phyloP scores from a whole-genome alignment of 805 yeast genomes.

The Allodekkera sacchari region DNA sequence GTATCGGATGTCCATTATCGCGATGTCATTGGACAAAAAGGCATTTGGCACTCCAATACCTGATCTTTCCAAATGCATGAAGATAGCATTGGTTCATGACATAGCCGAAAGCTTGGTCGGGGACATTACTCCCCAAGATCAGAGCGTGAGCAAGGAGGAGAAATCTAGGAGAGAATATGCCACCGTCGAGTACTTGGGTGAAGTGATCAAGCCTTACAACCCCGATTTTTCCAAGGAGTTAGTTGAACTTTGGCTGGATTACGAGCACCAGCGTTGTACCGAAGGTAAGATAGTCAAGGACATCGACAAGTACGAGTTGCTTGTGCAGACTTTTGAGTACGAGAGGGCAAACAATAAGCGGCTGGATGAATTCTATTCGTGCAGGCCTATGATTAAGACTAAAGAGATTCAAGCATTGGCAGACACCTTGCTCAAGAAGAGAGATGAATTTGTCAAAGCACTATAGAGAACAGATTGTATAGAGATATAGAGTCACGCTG shows the following conservation, averaged over 20 bases:
- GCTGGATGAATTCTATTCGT: constrained; percentile 61
- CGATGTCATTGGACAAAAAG: constrained; percentile 51
- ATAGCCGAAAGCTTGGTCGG: constrained; percentile 93
- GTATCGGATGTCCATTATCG: constrained; percentile 85
- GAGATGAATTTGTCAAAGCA: constrained; percentile 32
- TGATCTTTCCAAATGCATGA: constrained; percentile 62
- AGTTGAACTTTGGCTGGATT: constrained; percentile 72
- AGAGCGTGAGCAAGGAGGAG: constrained; percentile 58
- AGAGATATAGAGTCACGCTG: too few relatives aligned
- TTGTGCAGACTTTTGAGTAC: constrained; percentile 76
- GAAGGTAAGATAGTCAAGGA: constrained; percentile 93
- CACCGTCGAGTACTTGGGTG: constrained; percentile 60
- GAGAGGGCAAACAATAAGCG: constrained; percentile 58
- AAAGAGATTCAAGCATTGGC: constrained; percentile 64
- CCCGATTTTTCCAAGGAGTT: constrained; percentile 54
- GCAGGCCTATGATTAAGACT: constrained; percentile 57
- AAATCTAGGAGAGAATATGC: constrained; percentile 75
- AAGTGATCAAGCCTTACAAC: constrained; percentile 59
- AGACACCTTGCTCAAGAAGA: constrained; percentile 43
- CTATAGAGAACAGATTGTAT: too few relatives aligned
- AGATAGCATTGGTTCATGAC: constrained; percentile 86
- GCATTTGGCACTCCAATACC: constrained; percentile 15
- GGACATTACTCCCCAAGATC: constrained; percentile 81
- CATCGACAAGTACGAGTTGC: constrained; percentile 84
- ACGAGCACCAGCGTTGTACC: constrained; percentile 70